Evolutionary conservation across 2,329 filamentous ascomycete genomes (phyloP).

Genomic region (Pseudogymnoascus sp.): DNA sequence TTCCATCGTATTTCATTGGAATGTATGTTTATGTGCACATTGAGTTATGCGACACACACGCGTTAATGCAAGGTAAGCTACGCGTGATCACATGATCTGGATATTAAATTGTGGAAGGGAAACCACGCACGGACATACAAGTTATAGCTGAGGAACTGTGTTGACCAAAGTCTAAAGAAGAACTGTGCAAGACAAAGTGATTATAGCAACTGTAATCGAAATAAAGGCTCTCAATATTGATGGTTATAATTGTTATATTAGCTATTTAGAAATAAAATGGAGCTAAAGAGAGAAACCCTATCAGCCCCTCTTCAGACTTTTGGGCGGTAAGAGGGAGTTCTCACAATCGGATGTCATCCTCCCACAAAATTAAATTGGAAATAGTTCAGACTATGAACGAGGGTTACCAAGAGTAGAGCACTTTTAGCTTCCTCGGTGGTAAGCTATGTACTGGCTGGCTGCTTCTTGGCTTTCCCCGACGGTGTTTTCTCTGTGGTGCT

Average conservation of each 20-base stretch:
- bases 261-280: too few species aligned
- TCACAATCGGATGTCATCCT: not conserved
- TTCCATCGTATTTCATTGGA: conserved; percentile 20
- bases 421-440: not conserved
- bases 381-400: too few species aligned
- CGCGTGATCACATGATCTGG: not conserved
- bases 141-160: not conserved
- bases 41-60: not conserved
- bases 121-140: not conserved
- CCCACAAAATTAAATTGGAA: not conserved
- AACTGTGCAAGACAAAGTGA: too few species aligned
- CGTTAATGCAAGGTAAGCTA: not conserved
- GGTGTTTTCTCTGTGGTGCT: not conserved
- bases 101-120: not conserved
- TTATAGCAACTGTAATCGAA: too few species aligned
- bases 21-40: not conserved
- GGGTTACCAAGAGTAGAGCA: not conserved
- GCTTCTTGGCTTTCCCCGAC: not conserved
- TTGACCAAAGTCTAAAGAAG: too few species aligned
- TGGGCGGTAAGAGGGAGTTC: not conserved
- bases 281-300: too few species aligned
- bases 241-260: too few species aligned
- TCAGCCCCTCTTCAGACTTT: not conserved
- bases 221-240: too few species aligned
- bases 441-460: not conserved